Base-by-base conservation (phyloP, 768 basidiomycete genomes). In the Termitomyces sp. region DNA sequence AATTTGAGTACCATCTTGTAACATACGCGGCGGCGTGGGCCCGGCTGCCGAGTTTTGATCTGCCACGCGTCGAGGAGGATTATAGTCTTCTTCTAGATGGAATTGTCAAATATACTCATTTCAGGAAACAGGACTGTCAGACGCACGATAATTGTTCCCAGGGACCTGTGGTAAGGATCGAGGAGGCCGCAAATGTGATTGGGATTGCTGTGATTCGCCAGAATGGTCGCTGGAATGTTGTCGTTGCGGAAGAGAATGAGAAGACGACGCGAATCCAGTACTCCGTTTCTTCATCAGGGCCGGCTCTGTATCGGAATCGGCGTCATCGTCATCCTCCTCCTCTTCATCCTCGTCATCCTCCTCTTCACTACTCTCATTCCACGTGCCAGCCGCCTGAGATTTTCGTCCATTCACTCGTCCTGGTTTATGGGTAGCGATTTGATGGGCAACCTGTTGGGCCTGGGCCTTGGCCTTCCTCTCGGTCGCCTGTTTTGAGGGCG, bases 311-410 rank as follows among this genome's bases (percentile, higher is more conserved):
- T 88, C 87, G 4, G 86, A 88, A 67, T 89, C 86, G 6, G 78
- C 86, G 8, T 89, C 89, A 3, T 86, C 86, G 13, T 87, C 87
- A 0, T 87, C 87, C 0, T 87, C 85, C 8, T 59, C 85, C 0
- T 87, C 90, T 0, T 94, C 91, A 5, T 95, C 94, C 2, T 95
- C 91, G 4, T 93, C 90, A 5, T 91, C 90, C 46, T 93, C 91
- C 56, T 90, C 89, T 28, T 91, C 90, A 57, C 89, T 89, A 66
- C 88, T 91, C 66, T 87, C 88, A 57, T 83, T 80, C 71, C 88
- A 72, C 74, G 63, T 86, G 72, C 67, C 88, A 72, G 63, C 86
- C 75, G 68, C 81, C 78, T 64, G 82, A 70, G 69, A 80, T 79
- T 68, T 90, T 77, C 67, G 87, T 83, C 79, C 76, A 65, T 81